phyloP scores from a whole-genome alignment of 108 stramenopile species.

The Nannochloropsis oceanica region DNA sequence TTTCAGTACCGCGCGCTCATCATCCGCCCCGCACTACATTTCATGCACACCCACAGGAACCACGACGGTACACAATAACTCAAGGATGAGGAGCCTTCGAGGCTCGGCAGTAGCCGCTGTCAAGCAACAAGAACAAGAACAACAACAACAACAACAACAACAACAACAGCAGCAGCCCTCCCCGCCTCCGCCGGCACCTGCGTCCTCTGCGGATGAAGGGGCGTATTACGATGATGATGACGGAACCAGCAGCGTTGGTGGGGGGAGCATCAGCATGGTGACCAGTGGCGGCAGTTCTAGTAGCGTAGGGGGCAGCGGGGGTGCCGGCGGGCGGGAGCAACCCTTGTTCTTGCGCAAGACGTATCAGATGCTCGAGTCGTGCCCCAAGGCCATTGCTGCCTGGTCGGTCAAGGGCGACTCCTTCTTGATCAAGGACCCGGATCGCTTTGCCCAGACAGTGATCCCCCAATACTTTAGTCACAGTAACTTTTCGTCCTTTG shows the following conservation, averaged over 20 bases:
- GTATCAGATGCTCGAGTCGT: conserved; percentile 39
- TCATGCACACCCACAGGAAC: neutral
- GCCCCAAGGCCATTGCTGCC: conserved; percentile 18
- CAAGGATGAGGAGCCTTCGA: neutral
- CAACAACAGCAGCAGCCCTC: neutral
- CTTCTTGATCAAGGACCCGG: conserved; percentile 39
- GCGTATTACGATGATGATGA: neutral
- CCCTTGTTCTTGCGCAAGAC: conserved; percentile 28
- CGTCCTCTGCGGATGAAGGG: neutral
- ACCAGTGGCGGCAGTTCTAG: neutral
- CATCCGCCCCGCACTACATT: too few species aligned
- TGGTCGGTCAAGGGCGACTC: conserved; percentile 36
- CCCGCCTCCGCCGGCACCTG: neutral
- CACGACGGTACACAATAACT: neutral
- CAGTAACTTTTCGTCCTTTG: conserved; percentile 41
- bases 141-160: too few species aligned
- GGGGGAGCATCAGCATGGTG: neutral
- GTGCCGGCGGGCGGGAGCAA: neutral
- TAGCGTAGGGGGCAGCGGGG: neutral
- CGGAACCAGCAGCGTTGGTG: neutral
- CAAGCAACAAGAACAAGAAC: neutral
- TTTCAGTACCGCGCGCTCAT: too few species aligned
- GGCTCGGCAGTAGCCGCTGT: neutral
- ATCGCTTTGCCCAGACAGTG: conserved; percentile 33
- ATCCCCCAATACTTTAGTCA: conserved; percentile 40